Conservation (phyloP, 2,329 filamentous ascomycete genomes). For the Furcasterigmium sp. region DNA sequence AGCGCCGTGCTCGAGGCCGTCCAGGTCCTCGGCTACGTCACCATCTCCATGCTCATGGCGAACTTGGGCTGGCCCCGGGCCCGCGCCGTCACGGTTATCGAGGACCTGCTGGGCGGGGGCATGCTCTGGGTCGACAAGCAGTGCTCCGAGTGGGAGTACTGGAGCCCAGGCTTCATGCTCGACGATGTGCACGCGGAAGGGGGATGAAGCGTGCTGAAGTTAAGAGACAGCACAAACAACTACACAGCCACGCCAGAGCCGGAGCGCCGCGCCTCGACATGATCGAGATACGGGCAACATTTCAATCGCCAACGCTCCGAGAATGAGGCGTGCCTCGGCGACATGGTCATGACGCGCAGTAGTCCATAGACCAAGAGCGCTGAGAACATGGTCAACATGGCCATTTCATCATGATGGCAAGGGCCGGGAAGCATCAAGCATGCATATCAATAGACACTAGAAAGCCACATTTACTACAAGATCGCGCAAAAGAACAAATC, state of each 20-base stretch:
- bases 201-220: conserved; percentile 11
- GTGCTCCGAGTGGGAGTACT: conserved; percentile 81
- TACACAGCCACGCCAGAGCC: background rate
- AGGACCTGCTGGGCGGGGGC: conserved; percentile 82
- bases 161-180: conserved; percentile 74
- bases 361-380: too few species aligned
- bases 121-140: conserved; percentile 94
- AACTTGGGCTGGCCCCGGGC: conserved; percentile 85
- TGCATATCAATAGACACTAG: background rate
- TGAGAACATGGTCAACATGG: too few species aligned
- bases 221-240: conserved; percentile 13
- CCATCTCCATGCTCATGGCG: conserved; percentile 77
- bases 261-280: too few species aligned
- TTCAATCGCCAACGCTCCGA: too few species aligned
- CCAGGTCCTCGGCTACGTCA: conserved; percentile 85
- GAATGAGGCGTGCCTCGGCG: too few species aligned
- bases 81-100: conserved; percentile 80
- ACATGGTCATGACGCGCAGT: too few species aligned
- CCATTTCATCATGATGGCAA: too few species aligned
- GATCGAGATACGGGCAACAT: too few species aligned
- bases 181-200: conserved; percentile 22
- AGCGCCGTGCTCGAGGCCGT: conserved; percentile 86
- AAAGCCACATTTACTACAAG: background rate
- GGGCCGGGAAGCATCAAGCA: background rate
- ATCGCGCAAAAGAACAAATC: too few species aligned